Base-by-base conservation (phyloP, 1,139 yeast species). In the Yamadazyma trypodendri region DNA sequence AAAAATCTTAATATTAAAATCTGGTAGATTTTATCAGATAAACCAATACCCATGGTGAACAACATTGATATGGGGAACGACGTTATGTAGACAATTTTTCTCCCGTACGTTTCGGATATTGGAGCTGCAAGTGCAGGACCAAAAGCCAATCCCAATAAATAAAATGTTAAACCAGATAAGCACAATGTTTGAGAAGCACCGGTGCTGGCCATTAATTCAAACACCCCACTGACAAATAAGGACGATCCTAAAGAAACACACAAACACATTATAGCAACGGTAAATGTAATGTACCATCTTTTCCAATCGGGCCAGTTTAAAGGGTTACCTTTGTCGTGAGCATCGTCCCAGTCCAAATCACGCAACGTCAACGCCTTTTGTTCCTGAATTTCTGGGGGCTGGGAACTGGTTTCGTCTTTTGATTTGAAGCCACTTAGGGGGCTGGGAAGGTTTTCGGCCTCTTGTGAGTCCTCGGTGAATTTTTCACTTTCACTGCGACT, bases 101-200 rank as follows among this genome's bases (percentile, higher is more conserved):
- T 73, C 28, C 95, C 94, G 46, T 77, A 70, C n/a, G 81, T 56
- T 60, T 84, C 94, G 13, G 89, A 81, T 32, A 84, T 57, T 20
- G 94, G 94, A 7, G 90, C 89, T n/a, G 85, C 81, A 36, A 84
- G 46, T 11, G 81, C 77, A 0, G 92, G 92, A 6, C 88, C 88
- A 43, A 77, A 59, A 0, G 89, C 83, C 37, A 84, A 68, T 12
- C 95, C 94, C 35, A 84, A 41, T 40, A 85, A 61, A 54, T 84
- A 85, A 46, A 84, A 75, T 0, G 92, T 77, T 44, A 84, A 68
- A 8, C 92, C 94, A 1, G 85, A 63, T 24, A 84, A 54, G 13
- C 77, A 80, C 43, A 83, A 63, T 34, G 79, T 81, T 55, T 77
- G 74, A 7, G 80, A 73, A n/a, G 71, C 68, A 5, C 65, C 63